Evolutionary conservation across 1,284 basidiomycete species (phyloP), one percentile per base, ranked within the genome.

Genomic region (Melampsora abietis-canadensis): DNA sequence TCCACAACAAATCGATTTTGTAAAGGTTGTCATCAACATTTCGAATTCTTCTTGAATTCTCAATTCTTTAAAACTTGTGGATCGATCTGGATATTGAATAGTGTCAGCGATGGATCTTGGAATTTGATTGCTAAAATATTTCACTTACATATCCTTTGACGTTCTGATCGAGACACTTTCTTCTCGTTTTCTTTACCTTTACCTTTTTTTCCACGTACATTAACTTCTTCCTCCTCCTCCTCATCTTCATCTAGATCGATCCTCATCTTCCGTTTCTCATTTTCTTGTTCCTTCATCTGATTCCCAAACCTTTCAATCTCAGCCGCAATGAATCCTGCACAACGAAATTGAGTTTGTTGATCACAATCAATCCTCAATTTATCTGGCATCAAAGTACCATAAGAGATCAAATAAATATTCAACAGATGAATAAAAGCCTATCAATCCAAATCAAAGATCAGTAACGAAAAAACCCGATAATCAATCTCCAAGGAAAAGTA

Each of bases 231-330:
- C 12, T 72, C 57, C 31, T 19, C 15, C 6, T 68, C 37, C 2
- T 57, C 68, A 21, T n/a, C 54, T 61, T 37, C 76, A 15, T 34
- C 21, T 44, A 7, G 46, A 64, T 57, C 27, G 19, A 27, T 27
- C 7, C 21, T 21, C n/a, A 12, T 12, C n/a, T 21, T 21, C 7
- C 51, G 17, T 44, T 44, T 44, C 14, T 44, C 40, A 3, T 44
- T 14, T 44, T 12, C 40, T 44, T 27, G 14, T 30, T 62, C 69
- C 66, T 60, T 72, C 54, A 6, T 24, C 76, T 17, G 77, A 76
- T 19, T 75, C 77, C 34, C 30, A 40, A 68, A 80, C n/a, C 77
- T 77, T 66, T 78, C 77, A 66, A 81, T 78, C 72, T 80, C 79
- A 14, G 73, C 67, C 40, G 79, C 68, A 19, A 80, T 69, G 24